Evolutionary conservation across 1,284 basidiomycete species (phyloP).

Genomic region (Mycena sp.): DNA sequence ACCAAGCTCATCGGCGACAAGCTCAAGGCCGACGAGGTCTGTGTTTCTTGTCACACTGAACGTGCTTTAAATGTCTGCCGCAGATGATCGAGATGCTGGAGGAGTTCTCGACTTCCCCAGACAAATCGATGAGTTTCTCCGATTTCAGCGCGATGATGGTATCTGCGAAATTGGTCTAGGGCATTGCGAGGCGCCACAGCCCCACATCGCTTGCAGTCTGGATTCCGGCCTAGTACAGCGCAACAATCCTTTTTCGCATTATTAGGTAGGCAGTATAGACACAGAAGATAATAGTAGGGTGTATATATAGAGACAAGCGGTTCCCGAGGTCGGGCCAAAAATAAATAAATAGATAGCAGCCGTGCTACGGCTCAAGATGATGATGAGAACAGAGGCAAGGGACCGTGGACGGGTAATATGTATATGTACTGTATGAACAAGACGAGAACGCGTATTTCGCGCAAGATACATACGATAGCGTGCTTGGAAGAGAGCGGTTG

Average conservation of each 20-base stretch:
- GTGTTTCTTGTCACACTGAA: not conserved
- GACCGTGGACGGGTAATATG: not conserved
- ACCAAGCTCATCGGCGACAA: constrained; percentile 71
- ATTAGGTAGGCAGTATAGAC: constrained; percentile 20
- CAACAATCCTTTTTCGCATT: constrained; percentile 16
- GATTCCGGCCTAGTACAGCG: too few species aligned
- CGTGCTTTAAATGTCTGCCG: not conserved
- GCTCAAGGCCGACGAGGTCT: constrained; percentile 67
- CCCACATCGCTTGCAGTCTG: too few species aligned
- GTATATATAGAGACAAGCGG: constrained; percentile 19
- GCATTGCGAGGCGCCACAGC: too few species aligned
- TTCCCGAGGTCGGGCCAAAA: not conserved
- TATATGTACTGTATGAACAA: constrained; percentile 22
- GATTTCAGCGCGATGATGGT: constrained; percentile 82
- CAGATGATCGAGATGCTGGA: constrained; percentile 81
- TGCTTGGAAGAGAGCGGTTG: constrained; percentile 1
- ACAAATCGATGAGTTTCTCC: constrained; percentile 67
- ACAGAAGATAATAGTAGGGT: constrained; percentile 22
- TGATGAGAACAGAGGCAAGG: not conserved
- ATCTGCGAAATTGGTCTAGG: constrained; percentile 51
- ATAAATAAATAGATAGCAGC: constrained; percentile 20
- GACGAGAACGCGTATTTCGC: constrained; percentile 3
- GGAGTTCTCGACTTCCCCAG: constrained; percentile 70
- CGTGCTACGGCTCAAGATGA: constrained; percentile 10
- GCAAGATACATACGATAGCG: constrained; percentile 22